Percentiles rank a stretch among this genome's conserved stretches.
phyloP scores from a whole-genome alignment of 2,329 filamentous ascomycete species.

The Stachybotrys chartarum region DNA sequence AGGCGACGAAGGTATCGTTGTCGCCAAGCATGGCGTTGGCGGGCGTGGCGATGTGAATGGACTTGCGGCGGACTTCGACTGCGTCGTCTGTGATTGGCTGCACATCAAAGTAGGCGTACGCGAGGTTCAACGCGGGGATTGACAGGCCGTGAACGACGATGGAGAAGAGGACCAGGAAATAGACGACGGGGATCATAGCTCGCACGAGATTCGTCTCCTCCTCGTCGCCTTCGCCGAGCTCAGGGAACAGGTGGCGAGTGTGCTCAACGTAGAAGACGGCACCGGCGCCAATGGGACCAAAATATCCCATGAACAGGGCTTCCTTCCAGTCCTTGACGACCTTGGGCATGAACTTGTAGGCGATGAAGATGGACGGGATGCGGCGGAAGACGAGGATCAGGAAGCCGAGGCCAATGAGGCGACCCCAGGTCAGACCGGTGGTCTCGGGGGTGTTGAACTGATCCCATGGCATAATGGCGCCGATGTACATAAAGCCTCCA shows the following conservation, averaged over 20 bases:
- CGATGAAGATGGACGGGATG: conserved; percentile 46
- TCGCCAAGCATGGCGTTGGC: conserved; percentile 31
- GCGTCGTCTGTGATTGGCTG: conserved; percentile 35
- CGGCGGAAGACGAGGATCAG: conserved; percentile 47
- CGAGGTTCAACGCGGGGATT: conserved; percentile 32
- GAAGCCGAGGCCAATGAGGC: conserved; percentile 43
- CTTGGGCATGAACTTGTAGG: conserved; percentile 48
- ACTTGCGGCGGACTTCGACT: conserved; percentile 28
- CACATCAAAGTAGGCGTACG: conserved; percentile 31
- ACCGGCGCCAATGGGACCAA: conserved; percentile 71
- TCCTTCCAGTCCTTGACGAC: conserved; percentile 47
- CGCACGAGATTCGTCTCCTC: conserved; percentile 27
- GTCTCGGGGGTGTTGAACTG: conserved; percentile 44
- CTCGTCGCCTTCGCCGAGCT: conserved; percentile 22
- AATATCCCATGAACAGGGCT: conserved; percentile 57
- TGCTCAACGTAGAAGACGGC: conserved; percentile 66
- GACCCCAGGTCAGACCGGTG: conserved; percentile 43
- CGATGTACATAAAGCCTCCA: conserved; percentile 53
- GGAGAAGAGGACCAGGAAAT: conserved; percentile 28
- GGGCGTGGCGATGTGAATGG: conserved; percentile 22
- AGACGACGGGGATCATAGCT: conserved; percentile 30
- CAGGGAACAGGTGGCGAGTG: conserved; percentile 32
- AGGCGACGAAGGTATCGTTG: conserved; percentile 32
- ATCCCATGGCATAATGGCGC: conserved; percentile 46
- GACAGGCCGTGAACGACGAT: conserved; percentile 28